A percentile compares a stretch with the other conserved stretches of the same genome.
Conservation (phyloP, 31 red algal species). For the Odonthalia washingtoniensis region DNA sequence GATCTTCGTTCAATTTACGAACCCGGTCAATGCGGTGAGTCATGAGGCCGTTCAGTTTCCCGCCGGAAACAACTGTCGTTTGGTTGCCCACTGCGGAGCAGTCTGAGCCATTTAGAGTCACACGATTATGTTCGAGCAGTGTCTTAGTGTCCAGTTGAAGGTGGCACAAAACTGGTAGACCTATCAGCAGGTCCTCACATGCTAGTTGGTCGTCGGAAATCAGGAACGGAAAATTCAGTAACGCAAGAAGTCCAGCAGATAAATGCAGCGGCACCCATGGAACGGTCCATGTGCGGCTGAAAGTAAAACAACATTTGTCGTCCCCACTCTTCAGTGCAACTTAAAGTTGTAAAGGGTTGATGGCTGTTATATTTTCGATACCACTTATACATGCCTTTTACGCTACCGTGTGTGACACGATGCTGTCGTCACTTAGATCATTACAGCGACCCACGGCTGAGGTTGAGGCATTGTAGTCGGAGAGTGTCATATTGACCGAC, state of each 20-base stretch:
- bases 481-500: background rate
- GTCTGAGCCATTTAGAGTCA: background rate
- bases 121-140: constrained; percentile 8
- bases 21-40: background rate
- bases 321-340: background rate
- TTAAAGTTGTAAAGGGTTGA: background rate
- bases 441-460: background rate
- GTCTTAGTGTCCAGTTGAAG: constrained; percentile 10
- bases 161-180: too few species aligned
- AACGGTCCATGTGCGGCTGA: background rate
- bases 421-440: background rate
- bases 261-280: background rate
- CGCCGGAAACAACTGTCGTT: background rate
- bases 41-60: background rate
- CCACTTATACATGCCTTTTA: background rate
- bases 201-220: background rate
- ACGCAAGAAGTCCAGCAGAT: background rate
- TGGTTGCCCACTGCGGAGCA: background rate
- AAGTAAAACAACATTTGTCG: background rate
- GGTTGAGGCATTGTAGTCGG: background rate
- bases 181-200: constrained; percentile 17
- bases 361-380: background rate
- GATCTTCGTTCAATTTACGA: background rate
- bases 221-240: background rate
- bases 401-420: background rate